Evolutionary conservation across 2,329 filamentous ascomycete species (phyloP).

Genomic region (Pyrenophora graminea): DNA sequence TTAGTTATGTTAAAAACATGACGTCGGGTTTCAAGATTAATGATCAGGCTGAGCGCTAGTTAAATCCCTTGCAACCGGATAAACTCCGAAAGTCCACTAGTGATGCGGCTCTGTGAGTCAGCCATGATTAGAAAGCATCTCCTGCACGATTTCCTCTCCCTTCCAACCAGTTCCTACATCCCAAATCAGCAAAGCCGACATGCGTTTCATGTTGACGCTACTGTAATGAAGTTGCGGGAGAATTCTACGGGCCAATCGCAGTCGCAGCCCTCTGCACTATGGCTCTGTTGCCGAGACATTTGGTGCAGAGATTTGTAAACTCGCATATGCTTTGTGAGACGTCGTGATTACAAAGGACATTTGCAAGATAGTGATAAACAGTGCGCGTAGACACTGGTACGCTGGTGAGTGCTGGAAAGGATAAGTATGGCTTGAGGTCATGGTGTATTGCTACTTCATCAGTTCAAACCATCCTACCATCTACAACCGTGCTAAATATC

Average conservation of each 20-base stretch:
- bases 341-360: not conserved
- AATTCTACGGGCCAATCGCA: not conserved
- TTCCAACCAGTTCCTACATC: constrained; percentile 1
- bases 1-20: no score
- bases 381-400: not conserved
- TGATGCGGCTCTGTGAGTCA: not conserved
- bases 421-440: not conserved
- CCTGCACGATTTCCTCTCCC: not conserved
- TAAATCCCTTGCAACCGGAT: not conserved
- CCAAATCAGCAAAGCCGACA: not conserved
- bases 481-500: not conserved
- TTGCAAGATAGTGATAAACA: not conserved
- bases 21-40: not conserved
- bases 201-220: not conserved
- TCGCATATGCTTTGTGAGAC: not conserved
- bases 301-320: constrained; percentile 2
- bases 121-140: not conserved
- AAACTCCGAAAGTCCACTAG: not conserved
- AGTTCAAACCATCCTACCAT: not conserved
- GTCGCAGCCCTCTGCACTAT: not conserved
- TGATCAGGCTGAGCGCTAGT: not conserved
- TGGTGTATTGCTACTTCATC: not conserved
- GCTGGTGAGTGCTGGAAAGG: not conserved
- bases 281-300: not conserved
- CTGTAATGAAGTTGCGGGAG: not conserved